A percentile compares a stretch with the other conserved stretches of the same genome.
Conservation (phyloP, 108 stramenopile genomes). For the Skeletonema tropicum region DNA sequence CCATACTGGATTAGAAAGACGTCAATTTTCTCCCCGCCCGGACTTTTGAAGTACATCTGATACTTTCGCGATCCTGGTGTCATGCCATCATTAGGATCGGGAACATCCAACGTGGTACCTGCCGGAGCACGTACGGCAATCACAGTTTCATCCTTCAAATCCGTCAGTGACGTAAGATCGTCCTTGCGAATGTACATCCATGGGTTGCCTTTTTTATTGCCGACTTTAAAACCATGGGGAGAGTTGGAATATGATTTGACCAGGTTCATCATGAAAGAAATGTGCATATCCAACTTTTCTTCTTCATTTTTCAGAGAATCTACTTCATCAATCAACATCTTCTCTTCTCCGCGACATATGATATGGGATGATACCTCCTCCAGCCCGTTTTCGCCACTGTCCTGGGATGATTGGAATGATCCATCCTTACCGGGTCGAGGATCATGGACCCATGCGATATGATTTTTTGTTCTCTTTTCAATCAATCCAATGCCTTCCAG, state of each 20-base stretch:
- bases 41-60: conserved; percentile 87
- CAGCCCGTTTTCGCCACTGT: conserved; percentile 9
- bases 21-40: conserved; percentile 59
- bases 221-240: conserved; percentile 1
- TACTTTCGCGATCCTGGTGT: conserved; percentile 70
- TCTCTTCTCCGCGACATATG: conserved; percentile 20
- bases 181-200: conserved; percentile 71
- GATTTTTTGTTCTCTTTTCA: conserved; percentile 88
- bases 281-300: conserved; percentile 41
- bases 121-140: conserved; percentile 91
- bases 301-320: conserved; percentile 36
- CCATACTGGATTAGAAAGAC: conserved; percentile 64
- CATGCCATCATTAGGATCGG: conserved; percentile 88
- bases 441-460: conserved; percentile 81
- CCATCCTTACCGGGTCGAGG: not conserved
- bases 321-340: conserved; percentile 19
- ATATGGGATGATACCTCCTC: conserved; percentile 12
- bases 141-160: conserved; percentile 74
- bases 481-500: conserved; percentile 93
- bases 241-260: conserved; percentile 32
- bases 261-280: conserved; percentile 39
- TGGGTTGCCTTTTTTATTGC: conserved; percentile 12
- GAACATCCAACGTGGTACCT: conserved; percentile 90
- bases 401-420: not conserved
- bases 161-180: conserved; percentile 69